These are phyloP conservation scores for Colletotrichum euphorbiae DNA, from an alignment of 2,329 filamentous ascomycete genomes.

Conservation along the genomic window DNA sequence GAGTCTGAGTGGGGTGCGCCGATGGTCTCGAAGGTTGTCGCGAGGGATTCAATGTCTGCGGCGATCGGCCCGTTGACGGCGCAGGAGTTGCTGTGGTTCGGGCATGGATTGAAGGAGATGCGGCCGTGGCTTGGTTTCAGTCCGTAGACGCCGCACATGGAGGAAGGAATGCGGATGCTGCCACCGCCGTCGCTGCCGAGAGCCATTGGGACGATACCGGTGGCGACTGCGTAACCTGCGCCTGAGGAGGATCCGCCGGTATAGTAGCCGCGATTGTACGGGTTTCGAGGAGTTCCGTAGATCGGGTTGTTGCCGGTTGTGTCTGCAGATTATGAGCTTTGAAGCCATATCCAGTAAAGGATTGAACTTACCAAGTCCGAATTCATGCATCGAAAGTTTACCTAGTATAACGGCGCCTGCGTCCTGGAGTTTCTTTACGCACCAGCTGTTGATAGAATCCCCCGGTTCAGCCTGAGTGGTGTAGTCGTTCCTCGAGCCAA, in stretches of 20 bases:
- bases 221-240: conserved; percentile 75
- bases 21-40: conserved; percentile 73
- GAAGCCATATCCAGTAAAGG: neutral
- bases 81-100: conserved; percentile 69
- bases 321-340: conserved; percentile 53
- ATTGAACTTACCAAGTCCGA: conserved; percentile 69
- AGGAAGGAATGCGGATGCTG: conserved; percentile 78
- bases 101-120: conserved; percentile 70
- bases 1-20: conserved; percentile 71
- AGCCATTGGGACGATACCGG: conserved; percentile 77
- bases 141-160: conserved; percentile 79
- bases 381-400: conserved; percentile 77
- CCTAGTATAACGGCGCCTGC: conserved; percentile 59
- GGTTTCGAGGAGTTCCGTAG: conserved; percentile 80
- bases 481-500: conserved; percentile 73
- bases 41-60: conserved; percentile 73
- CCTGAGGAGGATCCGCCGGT: conserved; percentile 82
- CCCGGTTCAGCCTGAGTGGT: conserved; percentile 56
- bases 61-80: conserved; percentile 77
- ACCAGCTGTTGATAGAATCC: conserved; percentile 70
- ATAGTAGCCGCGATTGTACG: conserved; percentile 79
- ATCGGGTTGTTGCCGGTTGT: conserved; percentile 81
- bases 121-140: conserved; percentile 78
- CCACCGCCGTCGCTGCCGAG: conserved; percentile 81
- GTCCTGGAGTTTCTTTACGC: conserved; percentile 75